phyloP scores from a whole-genome alignment of 148 eudicot species.

The Amaranthus cruentus region DNA sequence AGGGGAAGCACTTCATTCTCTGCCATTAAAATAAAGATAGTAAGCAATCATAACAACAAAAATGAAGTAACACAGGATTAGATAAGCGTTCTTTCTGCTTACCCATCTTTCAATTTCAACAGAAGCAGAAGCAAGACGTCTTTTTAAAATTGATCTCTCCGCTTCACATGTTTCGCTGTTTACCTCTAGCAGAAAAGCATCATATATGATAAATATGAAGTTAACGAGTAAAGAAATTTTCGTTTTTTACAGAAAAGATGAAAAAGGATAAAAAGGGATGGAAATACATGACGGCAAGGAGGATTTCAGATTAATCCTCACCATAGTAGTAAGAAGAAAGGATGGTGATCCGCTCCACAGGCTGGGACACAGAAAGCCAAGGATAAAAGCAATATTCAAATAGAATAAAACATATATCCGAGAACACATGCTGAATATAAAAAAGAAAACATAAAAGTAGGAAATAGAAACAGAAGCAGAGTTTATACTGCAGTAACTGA shows the following conservation, averaged over 20 bases:
- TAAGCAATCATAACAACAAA: conserved; percentile 8
- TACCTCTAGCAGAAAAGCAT: conserved; percentile 48
- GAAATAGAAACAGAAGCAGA: too few species aligned
- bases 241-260: background rate
- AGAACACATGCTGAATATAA: background rate
- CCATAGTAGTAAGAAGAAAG: conserved; percentile 86
- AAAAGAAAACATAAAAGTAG: too few species aligned
- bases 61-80: background rate
- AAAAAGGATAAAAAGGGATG: background rate
- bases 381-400: background rate
- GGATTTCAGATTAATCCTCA: conserved; percentile 31
- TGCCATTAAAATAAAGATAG: conserved; percentile 29
- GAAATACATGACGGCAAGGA: background rate
- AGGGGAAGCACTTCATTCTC: conserved; percentile 94
- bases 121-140: conserved; percentile 73
- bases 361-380: conserved; percentile 41
- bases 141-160: conserved; percentile 60
- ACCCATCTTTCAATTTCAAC: conserved; percentile 93
- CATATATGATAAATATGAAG: conserved; percentile 4
- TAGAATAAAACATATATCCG: background rate
- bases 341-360: conserved; percentile 81
- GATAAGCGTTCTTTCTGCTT: conserved; percentile 10
- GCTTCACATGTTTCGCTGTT: conserved; percentile 71
- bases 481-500: too few species aligned
- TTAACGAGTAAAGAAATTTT: conserved; percentile 21